Base-by-base conservation (phyloP, 106 monocot genomes). In the Dioscorea dumetorum region DNA sequence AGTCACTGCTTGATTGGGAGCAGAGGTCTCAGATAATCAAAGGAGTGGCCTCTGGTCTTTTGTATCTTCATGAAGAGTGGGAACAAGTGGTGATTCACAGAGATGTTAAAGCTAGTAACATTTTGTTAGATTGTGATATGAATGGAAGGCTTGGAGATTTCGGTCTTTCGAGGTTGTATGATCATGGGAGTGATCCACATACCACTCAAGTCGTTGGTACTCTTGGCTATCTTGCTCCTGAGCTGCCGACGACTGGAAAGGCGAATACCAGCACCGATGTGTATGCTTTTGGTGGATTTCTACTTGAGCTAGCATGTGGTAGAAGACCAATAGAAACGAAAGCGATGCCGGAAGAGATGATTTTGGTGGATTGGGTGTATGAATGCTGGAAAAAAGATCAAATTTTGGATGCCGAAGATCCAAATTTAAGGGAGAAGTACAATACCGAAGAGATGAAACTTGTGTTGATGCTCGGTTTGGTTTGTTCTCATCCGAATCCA, bases 81-180 rank as follows among this genome's bases (percentile, higher is more conserved):
- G 72, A 63, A 24, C 62, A 50, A 19, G 31, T 33, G 8, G 31
- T 62, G 9, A 16, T 72, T 35, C 77, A 77, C 64, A 63, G 77
- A 33, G 77, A 71, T 33, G 57, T 71, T 19, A 77, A 71, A 15
- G 70, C 70, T 34, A 59, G 70, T 70, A 77, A 77, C 49, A 48
- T 70, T 16, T 66, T 79, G 48, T 28, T 79, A 7, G 73, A 79
- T 24, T 33, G 59, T 3, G 52, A 69, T 8, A 14, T 78, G 49
- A 79, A 68, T 56, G 73, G 54, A 1, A 79, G 62, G 19, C 48
- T 73, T 11, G 72, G 73, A 12, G 79, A 79, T 28, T 79, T 79
- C 28, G 78, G 72, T 5, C 72, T 78, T 24, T 72, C 72, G 8
- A 28, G 61, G 8, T 22, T 66, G 21, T 66, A 66, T 41, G 48